phyloP scores from a whole-genome alignment of 768 basidiomycete genomes.

The Paxillus ammoniavirescens region DNA sequence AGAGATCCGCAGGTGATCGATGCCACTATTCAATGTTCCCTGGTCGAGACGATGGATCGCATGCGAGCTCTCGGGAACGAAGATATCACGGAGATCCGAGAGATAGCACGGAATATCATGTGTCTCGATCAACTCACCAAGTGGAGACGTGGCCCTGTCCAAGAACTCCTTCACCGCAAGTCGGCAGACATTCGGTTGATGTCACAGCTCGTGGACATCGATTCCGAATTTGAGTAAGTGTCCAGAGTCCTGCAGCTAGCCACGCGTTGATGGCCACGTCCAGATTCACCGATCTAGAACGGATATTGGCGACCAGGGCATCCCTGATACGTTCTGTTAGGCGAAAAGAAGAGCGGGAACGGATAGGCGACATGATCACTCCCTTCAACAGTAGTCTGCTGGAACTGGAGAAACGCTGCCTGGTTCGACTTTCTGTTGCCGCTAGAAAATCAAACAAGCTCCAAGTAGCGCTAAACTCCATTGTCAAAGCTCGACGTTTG shows the following conservation, averaged over 20 bases:
- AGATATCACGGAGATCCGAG: constrained; percentile 73
- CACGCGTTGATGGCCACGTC: constrained; percentile 11
- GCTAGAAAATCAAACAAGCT: constrained; percentile 67
- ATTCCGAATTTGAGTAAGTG: constrained; percentile 66
- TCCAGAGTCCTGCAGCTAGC: neutral
- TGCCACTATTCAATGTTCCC: constrained; percentile 44
- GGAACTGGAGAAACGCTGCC: constrained; percentile 64
- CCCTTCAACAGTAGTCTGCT: constrained; percentile 51
- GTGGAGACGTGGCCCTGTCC: constrained; percentile 48
- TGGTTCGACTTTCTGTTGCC: constrained; percentile 66
- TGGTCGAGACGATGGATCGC: constrained; percentile 60
- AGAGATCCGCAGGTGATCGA: constrained; percentile 54
- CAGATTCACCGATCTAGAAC: constrained; percentile 77
- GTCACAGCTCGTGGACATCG: constrained; percentile 46
- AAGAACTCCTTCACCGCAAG: constrained; percentile 30
- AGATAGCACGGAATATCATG: constrained; percentile 69
- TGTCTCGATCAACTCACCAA: constrained; percentile 73
- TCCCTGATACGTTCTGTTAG: constrained; percentile 75
- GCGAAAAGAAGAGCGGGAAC: constrained; percentile 68
- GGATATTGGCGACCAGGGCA: constrained; percentile 75
- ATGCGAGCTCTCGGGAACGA: constrained; percentile 72
- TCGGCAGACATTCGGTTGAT: constrained; percentile 36
- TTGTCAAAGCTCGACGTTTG: constrained; percentile 71
- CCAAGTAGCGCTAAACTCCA: constrained; percentile 85
- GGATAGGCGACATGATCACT: constrained; percentile 68